phyloP scores from a whole-genome alignment of 73 alveolate species.

The Blepharisma japonicum region DNA sequence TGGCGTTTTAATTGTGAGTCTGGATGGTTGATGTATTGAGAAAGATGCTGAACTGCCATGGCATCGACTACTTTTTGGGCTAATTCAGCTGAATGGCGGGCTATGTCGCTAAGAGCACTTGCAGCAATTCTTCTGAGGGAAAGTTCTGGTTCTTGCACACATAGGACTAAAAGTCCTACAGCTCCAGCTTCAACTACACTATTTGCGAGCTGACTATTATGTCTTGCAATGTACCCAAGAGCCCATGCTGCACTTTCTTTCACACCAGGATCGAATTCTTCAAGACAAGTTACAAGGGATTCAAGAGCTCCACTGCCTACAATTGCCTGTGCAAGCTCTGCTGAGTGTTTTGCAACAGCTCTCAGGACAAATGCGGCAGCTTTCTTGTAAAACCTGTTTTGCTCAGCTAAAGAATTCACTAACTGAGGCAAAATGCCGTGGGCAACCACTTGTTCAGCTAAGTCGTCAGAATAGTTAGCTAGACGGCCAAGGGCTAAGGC shows the following conservation, averaged over 20 bases:
- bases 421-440: constrained; percentile 97
- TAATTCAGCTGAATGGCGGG: constrained; percentile 98
- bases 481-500: constrained; percentile 99
- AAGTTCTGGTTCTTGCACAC: constrained; percentile 99
- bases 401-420: constrained; percentile 95
- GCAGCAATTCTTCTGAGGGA: constrained; percentile 98
- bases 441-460: constrained; percentile 95
- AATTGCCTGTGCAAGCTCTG: constrained; percentile 97
- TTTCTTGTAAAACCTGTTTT: constrained; percentile 96
- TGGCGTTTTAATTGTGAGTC: constrained; percentile 76
- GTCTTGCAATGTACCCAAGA: constrained; percentile 93
- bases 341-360: constrained; percentile 99
- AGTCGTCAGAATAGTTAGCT: constrained; percentile 95
- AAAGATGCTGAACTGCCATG: constrained; percentile 52
- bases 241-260: constrained; percentile 99
- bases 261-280: constrained; percentile 99
- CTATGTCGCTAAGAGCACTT: constrained; percentile 95
- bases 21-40: constrained; percentile 52
- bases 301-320: constrained; percentile 99
- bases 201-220: constrained; percentile 92
- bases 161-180: constrained; percentile 94
- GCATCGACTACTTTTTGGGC: constrained; percentile 86
- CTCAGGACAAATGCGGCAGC: constrained; percentile 99
- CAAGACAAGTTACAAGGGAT: constrained; percentile 97
- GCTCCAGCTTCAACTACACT: constrained; percentile 99